Base-by-base conservation (phyloP, 2,329 filamentous ascomycete genomes). In the Cercospora zeae-maydis region DNA sequence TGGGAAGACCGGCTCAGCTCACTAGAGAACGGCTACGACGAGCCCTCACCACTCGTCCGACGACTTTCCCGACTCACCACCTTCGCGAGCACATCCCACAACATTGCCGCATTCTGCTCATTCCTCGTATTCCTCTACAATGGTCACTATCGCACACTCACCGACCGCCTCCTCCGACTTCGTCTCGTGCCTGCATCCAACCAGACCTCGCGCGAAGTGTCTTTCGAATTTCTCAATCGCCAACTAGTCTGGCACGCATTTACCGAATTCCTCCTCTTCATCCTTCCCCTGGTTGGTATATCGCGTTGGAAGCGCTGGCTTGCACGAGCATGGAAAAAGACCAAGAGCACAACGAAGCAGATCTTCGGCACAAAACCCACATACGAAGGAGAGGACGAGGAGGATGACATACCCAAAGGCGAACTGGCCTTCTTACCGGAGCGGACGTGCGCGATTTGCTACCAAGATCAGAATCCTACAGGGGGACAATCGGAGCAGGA, bases 191-290 rank as follows among this genome's bases (percentile, higher is more conserved):
- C 95, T 7, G 89, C 90, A 4, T 93, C 89, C 2, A 92, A 86
- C 72, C 91, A 96, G 74, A 89, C 96, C 67, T 91, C 87, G 74
- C 85, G 93, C 33, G 92, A 98, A 77, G 93, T 99, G 27, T 96
- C 91, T 1, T 98, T 99, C 74, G 95, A 99, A 78, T 98, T 97
- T 73, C 85, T 98, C 55, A 99, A 99, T 76, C 88, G 95, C 53
- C 95, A 99, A 78, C 86, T 99, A 10, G 95, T 99, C 37, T 99
- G 95, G 95, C 95, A 99, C 78, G 95, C 95, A n/a, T 96, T 99
- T 72, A 99, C 95, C 27, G 95, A 99, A 75, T 99, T 99, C 71
- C 82, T 99, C n/a, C 84, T 99, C 33, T 99, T 98, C 76, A 85
- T 98, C 16, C 83, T 99, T n/a, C 95, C 95, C 0, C 84, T 99